Base-by-base conservation (phyloP, 2,329 filamentous ascomycete genomes). In the Pyrenophora seminiperda region DNA sequence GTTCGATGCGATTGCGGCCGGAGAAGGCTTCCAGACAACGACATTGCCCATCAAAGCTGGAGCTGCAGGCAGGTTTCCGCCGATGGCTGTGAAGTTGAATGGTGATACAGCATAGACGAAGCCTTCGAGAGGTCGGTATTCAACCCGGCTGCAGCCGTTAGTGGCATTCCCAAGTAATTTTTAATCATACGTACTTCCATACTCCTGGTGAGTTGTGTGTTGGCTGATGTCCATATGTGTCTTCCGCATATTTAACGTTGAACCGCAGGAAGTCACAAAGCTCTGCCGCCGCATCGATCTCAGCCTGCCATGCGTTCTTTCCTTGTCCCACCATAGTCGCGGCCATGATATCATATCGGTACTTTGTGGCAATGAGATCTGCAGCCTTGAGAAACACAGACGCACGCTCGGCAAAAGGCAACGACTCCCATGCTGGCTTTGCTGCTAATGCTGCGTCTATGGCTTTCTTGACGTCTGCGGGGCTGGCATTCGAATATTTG, bases 251-350 rank as follows among this genome's bases (percentile, higher is more conserved):
- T 73, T 92, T 86, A 44, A 97, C 93, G 70, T 94, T 94, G 80
- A 97, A 96, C 36, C 91, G 85, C 71, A 97, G 79, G 76, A 97
- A 97, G 73, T 99, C 93, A 63, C 85, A 88, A 63, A 96, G 77
- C 80, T 99, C 94, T 7, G 93, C 93, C 14, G 93, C 93, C 31
- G 92, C 83, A 74, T 97, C 93, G 58, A 97, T 97, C 81, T 99
- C 93, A n/a, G 94, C 93, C 76, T 99, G 93, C 91, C 91, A 97
- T 39, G 90, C 91, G 73, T 97, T 97, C 84, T 97, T 97, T 67
- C 94, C 93, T 77, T 99, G 93, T 54, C 93, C 94, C 24, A 96
- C 80, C 85, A 97, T 96, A 11, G 94, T 97, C 36, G 91, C 85
- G 6, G 94, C 93, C 89, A 97, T 96, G 65, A 99, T 84, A 48